Evolutionary conservation across 768 basidiomycete genomes (phyloP).

Genomic region (Fomitopsis pulvina): DNA sequence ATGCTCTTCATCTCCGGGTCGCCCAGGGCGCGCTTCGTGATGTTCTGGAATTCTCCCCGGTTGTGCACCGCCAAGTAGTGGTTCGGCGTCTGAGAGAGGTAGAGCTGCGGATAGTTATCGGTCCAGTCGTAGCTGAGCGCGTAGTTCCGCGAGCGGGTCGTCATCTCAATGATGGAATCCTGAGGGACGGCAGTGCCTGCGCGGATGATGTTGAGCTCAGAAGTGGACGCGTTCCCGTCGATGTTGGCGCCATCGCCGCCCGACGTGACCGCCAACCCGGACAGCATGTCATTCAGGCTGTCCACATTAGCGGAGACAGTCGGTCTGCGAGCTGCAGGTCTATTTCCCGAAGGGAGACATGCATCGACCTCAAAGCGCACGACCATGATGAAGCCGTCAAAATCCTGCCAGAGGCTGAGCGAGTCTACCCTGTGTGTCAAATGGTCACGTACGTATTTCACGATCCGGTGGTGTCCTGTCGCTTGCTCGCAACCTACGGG

Average conservation of each 20-base stretch:
- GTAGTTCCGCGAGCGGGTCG: conserved; percentile 17
- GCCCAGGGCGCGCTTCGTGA: conserved; percentile 37
- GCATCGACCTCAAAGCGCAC: conserved; percentile 25
- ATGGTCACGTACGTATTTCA: conserved; percentile 17
- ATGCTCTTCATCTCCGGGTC: conserved; percentile 14
- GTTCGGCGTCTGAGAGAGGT: conserved; percentile 60
- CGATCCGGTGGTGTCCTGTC: conserved; percentile 17
- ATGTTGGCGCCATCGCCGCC: not conserved
- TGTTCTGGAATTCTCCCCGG: conserved; percentile 42
- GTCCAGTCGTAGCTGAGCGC: conserved; percentile 39
- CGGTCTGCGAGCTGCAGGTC: not conserved
- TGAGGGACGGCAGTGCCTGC: conserved; percentile 29
- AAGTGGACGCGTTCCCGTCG: not conserved
- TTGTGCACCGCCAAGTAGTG: conserved; percentile 55
- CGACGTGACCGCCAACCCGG: conserved; percentile 9
- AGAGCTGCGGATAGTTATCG: conserved; percentile 59
- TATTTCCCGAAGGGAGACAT: conserved; percentile 6
- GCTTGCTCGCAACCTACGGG: conserved; percentile 13
- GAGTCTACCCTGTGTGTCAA: not conserved
- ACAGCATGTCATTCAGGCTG: conserved; percentile 15
- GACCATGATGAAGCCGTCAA: conserved; percentile 18
- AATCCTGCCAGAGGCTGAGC: conserved; percentile 8
- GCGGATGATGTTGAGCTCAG: conserved; percentile 18
- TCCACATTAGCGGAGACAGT: conserved; percentile 10
- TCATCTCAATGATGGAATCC: conserved; percentile 23